Evolutionary conservation across 805 yeast genomes (phyloP), one percentile per base, ranked within the genome.

Genomic region (Kuraishia hungarica): DNA sequence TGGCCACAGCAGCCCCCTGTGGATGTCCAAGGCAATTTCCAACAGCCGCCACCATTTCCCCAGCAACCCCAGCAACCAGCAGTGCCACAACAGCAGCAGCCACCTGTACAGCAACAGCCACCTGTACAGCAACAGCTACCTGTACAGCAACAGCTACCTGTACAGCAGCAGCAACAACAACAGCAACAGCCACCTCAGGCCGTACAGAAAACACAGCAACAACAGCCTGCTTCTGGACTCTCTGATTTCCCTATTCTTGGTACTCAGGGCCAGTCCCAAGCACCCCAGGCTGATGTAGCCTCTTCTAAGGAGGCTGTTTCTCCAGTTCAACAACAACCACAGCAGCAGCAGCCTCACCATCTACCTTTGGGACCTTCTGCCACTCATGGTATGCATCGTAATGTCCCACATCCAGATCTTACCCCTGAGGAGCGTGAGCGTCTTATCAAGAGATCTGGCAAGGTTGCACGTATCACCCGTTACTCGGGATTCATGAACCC

Each of bases 401-500:
- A 56, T 51, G 58, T 56, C 51, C 52, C 52, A 23, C 51, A 51
- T 39, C 52, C 39, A 62, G 77, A 75, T 28, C 71, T 86, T 63
- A 75, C 86, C 48, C 88, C 87, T 7, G 93, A 86, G 64, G 92
- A 87, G 65, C 85, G 85, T 67, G 85, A 81, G 59, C 79, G 82
- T 61, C 74, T 83, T 55, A 79, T 83, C 55, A 75, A 74, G 51
- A 84, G 94, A 73, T 89, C 85, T 60, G 85, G 84, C 57, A 87
- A 88, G 67, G 91, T 87, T 53, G 78, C 83, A 51, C 79, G 86
- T 59, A 88, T 90, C 63, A 78, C 87, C 66, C 84, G 82, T 64
- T 89, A 86, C 73, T 87, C 94, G 28, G 97, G 97, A 59, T 82
- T 94, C 59, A 94, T 94, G 99, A 89, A 91, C 64, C 96, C 97